These are phyloP conservation scores for Verticillium longisporum DNA, from an alignment of 2,329 filamentous ascomycete genomes.

Conservation along the genomic window DNA sequence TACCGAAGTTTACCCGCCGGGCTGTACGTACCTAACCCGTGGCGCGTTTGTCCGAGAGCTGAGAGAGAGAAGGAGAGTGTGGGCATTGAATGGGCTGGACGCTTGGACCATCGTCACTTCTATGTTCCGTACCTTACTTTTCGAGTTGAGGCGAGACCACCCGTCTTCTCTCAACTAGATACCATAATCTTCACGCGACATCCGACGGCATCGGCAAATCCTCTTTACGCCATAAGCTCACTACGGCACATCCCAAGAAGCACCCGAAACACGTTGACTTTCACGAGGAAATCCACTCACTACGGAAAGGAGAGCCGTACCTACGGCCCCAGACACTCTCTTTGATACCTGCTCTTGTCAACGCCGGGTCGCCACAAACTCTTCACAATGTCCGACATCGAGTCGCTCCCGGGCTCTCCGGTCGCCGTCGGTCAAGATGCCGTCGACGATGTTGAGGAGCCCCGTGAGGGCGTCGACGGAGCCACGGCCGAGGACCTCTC, in stretches of 20 bases:
- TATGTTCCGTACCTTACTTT: background rate
- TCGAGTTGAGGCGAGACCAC: background rate
- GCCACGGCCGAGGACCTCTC: constrained; percentile 33
- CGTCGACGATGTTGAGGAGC: constrained; percentile 17
- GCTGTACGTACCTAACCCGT: background rate
- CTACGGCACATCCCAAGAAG: background rate
- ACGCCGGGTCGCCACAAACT: background rate
- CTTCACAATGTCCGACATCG: constrained; percentile 37
- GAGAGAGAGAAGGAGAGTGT: background rate
- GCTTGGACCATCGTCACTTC: background rate
- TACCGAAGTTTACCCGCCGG: background rate
- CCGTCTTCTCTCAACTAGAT: background rate
- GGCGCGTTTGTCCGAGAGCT: background rate
- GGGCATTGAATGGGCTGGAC: background rate
- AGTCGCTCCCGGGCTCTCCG: constrained; percentile 32
- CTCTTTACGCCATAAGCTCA: background rate
- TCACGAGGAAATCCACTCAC: background rate
- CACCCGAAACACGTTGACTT: too few relatives aligned
- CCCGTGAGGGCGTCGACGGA: constrained; percentile 25
- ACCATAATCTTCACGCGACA: background rate
- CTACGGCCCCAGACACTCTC: background rate
- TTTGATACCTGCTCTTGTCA: background rate
- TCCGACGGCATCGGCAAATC: background rate
- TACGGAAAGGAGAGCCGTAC: background rate
- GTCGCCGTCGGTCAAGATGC: constrained; percentile 18